phyloP scores from a whole-genome alignment of 768 basidiomycete species.

The Lactarius sp. region DNA sequence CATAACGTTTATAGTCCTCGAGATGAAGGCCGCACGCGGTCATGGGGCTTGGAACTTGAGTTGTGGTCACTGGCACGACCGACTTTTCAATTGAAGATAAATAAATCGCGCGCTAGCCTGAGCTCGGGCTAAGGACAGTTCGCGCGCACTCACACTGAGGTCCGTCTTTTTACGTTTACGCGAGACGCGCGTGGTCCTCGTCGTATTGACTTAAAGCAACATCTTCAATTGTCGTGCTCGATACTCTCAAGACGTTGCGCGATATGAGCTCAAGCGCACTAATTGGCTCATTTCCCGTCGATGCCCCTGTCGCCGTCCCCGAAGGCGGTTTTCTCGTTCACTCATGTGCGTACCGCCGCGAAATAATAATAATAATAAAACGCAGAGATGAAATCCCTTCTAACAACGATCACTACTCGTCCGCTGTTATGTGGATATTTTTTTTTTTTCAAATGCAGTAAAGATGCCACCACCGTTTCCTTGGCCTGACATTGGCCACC shows the following conservation, averaged over 20 bases:
- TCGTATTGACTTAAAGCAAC: too few relatives aligned
- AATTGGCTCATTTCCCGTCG: neutral
- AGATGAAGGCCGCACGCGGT: conserved; percentile 30
- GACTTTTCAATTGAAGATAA: too few relatives aligned
- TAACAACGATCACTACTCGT: too few relatives aligned
- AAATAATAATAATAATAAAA: too few relatives aligned
- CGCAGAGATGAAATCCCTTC: too few relatives aligned
- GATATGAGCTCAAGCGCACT: conserved; percentile 16
- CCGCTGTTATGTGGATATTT: too few relatives aligned
- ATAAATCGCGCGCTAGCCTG: too few relatives aligned
- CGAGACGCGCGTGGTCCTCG: too few relatives aligned
- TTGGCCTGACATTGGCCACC: conserved; percentile 81
- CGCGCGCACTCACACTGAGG: too few relatives aligned
- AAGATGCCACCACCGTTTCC: conserved; percentile 49
- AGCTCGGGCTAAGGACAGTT: too few relatives aligned
- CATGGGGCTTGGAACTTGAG: neutral
- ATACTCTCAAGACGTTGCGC: neutral
- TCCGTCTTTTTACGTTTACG: too few relatives aligned
- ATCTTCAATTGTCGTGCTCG: neutral
- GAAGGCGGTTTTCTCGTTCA: conserved; percentile 40
- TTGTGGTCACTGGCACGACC: neutral
- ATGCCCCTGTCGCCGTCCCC: conserved; percentile 19
- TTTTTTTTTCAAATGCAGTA: conserved; percentile 23
- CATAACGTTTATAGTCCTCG: conserved; percentile 85
- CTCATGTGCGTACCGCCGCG: conserved; percentile 30